These are phyloP conservation scores for Hymenoscyphus infarciens DNA, from an alignment of 2,329 filamentous ascomycete species.

Conservation along the genomic window DNA sequence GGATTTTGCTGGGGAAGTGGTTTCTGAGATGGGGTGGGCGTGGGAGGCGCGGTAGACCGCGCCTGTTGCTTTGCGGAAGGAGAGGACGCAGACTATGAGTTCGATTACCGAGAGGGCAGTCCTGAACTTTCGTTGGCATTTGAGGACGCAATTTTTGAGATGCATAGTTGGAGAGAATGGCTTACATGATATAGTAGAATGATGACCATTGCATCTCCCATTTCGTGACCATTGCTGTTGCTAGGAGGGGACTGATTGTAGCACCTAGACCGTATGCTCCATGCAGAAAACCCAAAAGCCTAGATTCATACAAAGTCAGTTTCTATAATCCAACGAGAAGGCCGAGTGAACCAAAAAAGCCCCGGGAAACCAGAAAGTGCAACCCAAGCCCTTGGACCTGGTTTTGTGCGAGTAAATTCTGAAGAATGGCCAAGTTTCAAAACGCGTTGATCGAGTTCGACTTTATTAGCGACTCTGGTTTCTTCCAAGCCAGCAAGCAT, in stretches of 20 bases:
- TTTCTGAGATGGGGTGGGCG: conserved; percentile 45
- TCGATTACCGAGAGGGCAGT: conserved; percentile 56
- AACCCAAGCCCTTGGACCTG: no score
- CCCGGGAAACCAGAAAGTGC: no score
- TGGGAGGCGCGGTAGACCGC: conserved; percentile 55
- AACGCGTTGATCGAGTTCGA: no score
- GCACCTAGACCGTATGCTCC: conserved; percentile 70
- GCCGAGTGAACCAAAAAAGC: no score
- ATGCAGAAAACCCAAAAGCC: conserved; percentile 67
- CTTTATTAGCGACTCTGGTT: no score
- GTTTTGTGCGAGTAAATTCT: background rate
- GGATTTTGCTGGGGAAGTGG: conserved; percentile 11
- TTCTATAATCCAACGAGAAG: background rate
- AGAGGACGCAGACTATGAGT: conserved; percentile 44
- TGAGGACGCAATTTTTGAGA: no score
- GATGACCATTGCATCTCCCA: conserved; percentile 61
- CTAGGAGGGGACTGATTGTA: conserved; percentile 64
- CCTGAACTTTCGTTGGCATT: conserved; percentile 24
- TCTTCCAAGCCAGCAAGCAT: no score
- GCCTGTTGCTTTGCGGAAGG: conserved; percentile 63
- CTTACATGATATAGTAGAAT: conserved; percentile 70
- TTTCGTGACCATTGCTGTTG: conserved; percentile 69
- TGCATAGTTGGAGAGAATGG: background rate
- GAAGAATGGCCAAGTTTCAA: no score
- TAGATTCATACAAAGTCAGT: background rate